A percentile compares a stretch with the other conserved stretches of the same genome.
phyloP scores from a whole-genome alignment of 768 basidiomycete species.

The Kwoniella mangroviensis region DNA sequence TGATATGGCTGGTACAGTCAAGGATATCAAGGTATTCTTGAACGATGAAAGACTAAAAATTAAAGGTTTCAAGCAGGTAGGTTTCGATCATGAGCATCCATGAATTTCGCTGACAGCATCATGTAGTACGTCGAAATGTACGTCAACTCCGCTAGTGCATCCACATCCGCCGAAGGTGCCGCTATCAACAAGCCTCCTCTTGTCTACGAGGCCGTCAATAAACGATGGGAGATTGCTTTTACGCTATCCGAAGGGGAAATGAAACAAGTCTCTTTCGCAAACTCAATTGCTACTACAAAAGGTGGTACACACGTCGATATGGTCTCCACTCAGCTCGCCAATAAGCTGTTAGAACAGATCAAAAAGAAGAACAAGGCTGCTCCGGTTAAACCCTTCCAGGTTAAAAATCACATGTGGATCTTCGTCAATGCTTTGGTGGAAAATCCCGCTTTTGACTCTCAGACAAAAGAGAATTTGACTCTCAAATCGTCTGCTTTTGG shows the following conservation, averaged over 20 bases:
- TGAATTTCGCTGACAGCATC: no score
- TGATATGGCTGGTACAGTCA: conserved; percentile 95
- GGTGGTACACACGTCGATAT: conserved; percentile 90
- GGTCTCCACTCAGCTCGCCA: conserved; percentile 86
- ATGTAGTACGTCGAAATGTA: conserved; percentile 91
- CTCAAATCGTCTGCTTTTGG: conserved; percentile 81
- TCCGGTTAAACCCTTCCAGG: conserved; percentile 87
- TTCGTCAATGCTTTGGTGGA: conserved; percentile 95
- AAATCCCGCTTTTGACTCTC: conserved; percentile 98
- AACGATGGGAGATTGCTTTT: conserved; percentile 94
- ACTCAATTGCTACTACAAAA: conserved; percentile 94
- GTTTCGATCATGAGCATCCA: conserved; percentile 6
- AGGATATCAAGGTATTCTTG: conserved; percentile 87
- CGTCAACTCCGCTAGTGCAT: conserved; percentile 73
- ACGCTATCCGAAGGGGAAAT: conserved; percentile 89
- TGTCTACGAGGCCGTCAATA: conserved; percentile 77
- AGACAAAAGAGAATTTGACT: conserved; percentile 95
- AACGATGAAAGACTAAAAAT: conserved; percentile 90
- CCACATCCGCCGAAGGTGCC: conserved; percentile 76
- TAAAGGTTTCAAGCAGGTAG: conserved; percentile 79
- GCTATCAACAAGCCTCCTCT: conserved; percentile 75
- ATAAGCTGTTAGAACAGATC: conserved; percentile 77
- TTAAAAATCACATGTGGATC: conserved; percentile 98
- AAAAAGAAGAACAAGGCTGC: conserved; percentile 97
- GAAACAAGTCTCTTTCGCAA: conserved; percentile 96